A percentile compares a stretch with the other conserved stretches of the same genome.
phyloP scores from a whole-genome alignment of 331 rosid species.

The Cucumis variabilis region DNA sequence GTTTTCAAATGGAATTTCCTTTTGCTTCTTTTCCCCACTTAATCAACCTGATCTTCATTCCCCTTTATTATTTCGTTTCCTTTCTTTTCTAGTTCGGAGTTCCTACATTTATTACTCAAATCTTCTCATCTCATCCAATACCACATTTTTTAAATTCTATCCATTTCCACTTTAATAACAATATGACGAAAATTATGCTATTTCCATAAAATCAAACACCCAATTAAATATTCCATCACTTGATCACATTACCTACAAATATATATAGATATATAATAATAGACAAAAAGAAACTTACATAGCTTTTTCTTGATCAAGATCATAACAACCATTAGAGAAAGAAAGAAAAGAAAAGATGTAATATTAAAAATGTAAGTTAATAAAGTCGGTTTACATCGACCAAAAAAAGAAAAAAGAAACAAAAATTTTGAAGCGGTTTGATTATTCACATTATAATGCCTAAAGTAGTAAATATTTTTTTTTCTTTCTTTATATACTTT shows the following conservation, averaged over 20 bases:
- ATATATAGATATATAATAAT: neutral
- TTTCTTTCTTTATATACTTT: neutral
- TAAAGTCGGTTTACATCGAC: neutral
- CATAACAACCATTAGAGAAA: neutral
- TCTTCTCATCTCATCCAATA: no score
- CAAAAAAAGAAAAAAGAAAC: neutral
- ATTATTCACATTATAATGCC: conserved; percentile 20
- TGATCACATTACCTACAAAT: neutral
- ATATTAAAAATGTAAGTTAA: neutral
- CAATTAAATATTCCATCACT: neutral
- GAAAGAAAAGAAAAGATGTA: neutral
- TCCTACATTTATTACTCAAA: no score
- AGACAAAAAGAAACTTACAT: neutral
- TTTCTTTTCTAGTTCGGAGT: no score
- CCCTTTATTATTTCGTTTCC: neutral
- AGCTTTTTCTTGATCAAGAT: no score
- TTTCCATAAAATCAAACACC: neutral
- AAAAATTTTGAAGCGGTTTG: neutral
- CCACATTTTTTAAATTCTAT: neutral
- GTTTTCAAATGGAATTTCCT: no score
- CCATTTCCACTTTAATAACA: neutral
- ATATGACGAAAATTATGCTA: neutral
- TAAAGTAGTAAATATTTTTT: neutral
- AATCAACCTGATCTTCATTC: no score
- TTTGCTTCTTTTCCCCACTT: no score